Evolutionary conservation across 1,284 basidiomycete species (phyloP).

Genomic region (Garcileccinum viscosum): DNA sequence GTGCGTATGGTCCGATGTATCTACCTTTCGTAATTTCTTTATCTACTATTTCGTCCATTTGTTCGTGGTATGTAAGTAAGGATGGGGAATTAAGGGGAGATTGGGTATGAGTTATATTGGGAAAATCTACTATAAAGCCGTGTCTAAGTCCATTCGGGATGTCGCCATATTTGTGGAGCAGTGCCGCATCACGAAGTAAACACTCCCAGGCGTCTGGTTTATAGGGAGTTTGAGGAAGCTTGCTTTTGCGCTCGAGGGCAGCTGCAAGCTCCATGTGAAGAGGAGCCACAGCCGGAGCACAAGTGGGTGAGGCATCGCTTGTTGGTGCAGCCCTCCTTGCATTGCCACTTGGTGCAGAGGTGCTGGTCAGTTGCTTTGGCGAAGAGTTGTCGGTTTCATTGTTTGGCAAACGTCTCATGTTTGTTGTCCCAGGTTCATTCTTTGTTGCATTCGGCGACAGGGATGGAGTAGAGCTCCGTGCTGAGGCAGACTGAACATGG

Average conservation of each 20-base stretch:
- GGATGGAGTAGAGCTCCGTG: background rate
- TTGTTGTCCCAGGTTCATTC: background rate
- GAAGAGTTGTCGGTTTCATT: background rate
- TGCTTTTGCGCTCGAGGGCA: constrained; percentile 20
- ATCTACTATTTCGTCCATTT: background rate
- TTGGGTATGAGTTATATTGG: background rate
- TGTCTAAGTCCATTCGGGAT: background rate
- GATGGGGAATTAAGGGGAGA: constrained; percentile 1
- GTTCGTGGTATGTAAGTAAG: accelerated
- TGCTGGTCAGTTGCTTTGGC: background rate
- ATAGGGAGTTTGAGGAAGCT: constrained; percentile 29
- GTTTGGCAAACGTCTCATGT: background rate
- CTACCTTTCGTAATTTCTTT: constrained; percentile 10
- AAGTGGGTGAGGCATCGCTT: constrained; percentile 9
- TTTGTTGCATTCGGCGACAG: background rate
- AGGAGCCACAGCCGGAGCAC: constrained; percentile 32
- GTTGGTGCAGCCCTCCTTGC: background rate
- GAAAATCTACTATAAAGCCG: constrained; percentile 7
- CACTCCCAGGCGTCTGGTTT: constrained; percentile 27
- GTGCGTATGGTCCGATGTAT: constrained; percentile 6
- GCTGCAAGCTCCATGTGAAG: constrained; percentile 30
- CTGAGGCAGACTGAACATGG: background rate
- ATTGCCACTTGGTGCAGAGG: constrained; percentile 13
- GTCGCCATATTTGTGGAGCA: background rate
- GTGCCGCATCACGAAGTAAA: background rate